A percentile compares a stretch with the other conserved stretches of the same genome.
Evolutionary conservation across 106 monocot species (phyloP).

Genomic region (Acanthochlamys bracteata): DNA sequence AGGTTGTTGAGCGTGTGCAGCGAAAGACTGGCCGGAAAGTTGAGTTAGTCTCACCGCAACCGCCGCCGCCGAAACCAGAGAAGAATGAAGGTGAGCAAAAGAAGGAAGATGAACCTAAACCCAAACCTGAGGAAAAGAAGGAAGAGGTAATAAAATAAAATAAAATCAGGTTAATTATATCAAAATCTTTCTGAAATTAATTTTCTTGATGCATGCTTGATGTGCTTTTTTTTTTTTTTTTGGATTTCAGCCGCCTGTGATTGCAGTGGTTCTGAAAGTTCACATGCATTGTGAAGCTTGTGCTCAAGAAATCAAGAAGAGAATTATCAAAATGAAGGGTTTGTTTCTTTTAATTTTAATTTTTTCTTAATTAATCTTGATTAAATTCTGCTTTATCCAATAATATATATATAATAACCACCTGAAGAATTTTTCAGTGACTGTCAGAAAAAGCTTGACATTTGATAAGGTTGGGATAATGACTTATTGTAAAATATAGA

Average conservation of each 20-base stretch:
- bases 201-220: neutral
- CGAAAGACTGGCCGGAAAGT: constrained; percentile 80
- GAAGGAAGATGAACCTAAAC: constrained; percentile 28
- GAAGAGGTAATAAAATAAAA: constrained; percentile 30
- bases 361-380: neutral
- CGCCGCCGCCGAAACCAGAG: constrained; percentile 25
- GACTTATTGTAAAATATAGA: too few species aligned
- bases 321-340: constrained; percentile 94
- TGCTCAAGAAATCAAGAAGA: constrained; percentile 75
- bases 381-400: too few species aligned
- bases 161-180: neutral
- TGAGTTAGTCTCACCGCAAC: constrained; percentile 56
- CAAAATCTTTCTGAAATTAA: neutral
- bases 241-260: constrained; percentile 38
- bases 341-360: neutral
- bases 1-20: constrained; percentile 68
- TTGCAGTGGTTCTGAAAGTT: constrained; percentile 62
- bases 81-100: constrained; percentile 33
- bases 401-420: too few species aligned
- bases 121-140: constrained; percentile 59
- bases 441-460: too few species aligned
- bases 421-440: too few species aligned
- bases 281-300: constrained; percentile 99
- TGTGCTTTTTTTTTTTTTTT: neutral
- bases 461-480: too few species aligned